These are phyloP conservation scores for Oryza meyeriana DNA, from an alignment of 176 grass and related monocot species.

Conservation along the genomic window DNA sequence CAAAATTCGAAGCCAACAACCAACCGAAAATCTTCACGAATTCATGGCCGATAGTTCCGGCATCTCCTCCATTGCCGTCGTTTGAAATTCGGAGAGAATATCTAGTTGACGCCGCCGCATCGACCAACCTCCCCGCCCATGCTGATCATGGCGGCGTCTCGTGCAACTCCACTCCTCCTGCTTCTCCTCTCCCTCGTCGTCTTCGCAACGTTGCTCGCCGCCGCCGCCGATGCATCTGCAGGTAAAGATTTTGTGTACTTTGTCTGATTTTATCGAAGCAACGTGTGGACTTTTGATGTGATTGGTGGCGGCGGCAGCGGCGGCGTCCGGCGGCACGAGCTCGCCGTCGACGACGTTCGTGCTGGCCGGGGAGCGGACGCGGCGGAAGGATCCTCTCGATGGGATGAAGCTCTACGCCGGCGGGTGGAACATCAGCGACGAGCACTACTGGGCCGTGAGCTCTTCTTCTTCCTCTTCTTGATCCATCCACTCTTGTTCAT, in stretches of 20 bases:
- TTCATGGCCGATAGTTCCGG: neutral
- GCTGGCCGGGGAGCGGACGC: slow-evolving; percentile 68
- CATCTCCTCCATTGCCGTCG: neutral
- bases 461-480: neutral
- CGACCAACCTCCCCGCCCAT: neutral
- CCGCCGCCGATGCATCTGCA: neutral
- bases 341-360: slow-evolving; percentile 49
- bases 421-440: slow-evolving; percentile 91
- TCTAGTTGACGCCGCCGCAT: slow-evolving; percentile 6
- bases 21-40: neutral
- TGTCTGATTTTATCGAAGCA: neutral
- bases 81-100: neutral
- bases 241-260: neutral
- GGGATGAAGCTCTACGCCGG: slow-evolving; percentile 58
- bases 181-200: slow-evolving; percentile 1
- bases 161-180: neutral
- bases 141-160: slow-evolving; percentile 14
- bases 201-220: neutral
- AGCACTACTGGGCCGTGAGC: slow-evolving; percentile 81
- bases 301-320: neutral
- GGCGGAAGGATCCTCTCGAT: slow-evolving; percentile 71
- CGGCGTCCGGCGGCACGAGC: neutral
- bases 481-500: neutral
- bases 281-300: neutral
- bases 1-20: slow-evolving; percentile 25